Conservation (phyloP, 2,329 filamentous ascomycete genomes). For the Alternaria panax region DNA sequence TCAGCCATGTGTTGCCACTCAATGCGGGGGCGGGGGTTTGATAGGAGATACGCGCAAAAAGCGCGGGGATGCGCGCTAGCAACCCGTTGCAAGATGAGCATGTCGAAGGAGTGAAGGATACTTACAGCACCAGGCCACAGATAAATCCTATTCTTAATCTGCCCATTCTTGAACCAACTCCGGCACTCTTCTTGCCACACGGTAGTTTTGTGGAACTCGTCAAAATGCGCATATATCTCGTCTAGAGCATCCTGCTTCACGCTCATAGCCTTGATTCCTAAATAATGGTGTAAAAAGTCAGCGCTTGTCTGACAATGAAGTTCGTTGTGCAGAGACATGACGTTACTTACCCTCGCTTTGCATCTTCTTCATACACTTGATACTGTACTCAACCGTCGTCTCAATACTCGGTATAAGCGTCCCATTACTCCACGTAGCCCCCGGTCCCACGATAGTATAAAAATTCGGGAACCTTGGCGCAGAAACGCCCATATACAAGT, state of each 20-base stretch:
- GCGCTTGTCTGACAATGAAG: too few relatives aligned
- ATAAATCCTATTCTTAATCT: constrained; percentile 45
- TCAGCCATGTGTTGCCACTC: neutral
- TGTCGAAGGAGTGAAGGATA: neutral
- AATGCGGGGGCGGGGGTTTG: constrained; percentile 5
- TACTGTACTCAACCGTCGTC: constrained; percentile 48
- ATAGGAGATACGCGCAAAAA: neutral
- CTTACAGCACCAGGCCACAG: constrained; percentile 46
- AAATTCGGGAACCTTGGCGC: constrained; percentile 56
- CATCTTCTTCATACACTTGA: constrained; percentile 47
- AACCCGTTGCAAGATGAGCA: too few relatives aligned
- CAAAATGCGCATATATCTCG: constrained; percentile 43
- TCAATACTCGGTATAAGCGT: constrained; percentile 56
- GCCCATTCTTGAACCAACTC: constrained; percentile 47
- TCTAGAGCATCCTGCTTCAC: constrained; percentile 43
- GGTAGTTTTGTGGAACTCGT: constrained; percentile 39
- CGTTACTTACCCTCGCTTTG: constrained; percentile 41
- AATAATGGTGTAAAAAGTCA: too few relatives aligned
- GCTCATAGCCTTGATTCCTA: constrained; percentile 41
- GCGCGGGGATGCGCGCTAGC: neutral
- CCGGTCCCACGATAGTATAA: constrained; percentile 54
- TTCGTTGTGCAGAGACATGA: too few relatives aligned
- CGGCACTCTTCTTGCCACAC: constrained; percentile 46
- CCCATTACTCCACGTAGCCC: constrained; percentile 56
- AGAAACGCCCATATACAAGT: constrained; percentile 53